Base-by-base conservation (phyloP, 768 basidiomycete species). In the Boletus insuetus region DNA sequence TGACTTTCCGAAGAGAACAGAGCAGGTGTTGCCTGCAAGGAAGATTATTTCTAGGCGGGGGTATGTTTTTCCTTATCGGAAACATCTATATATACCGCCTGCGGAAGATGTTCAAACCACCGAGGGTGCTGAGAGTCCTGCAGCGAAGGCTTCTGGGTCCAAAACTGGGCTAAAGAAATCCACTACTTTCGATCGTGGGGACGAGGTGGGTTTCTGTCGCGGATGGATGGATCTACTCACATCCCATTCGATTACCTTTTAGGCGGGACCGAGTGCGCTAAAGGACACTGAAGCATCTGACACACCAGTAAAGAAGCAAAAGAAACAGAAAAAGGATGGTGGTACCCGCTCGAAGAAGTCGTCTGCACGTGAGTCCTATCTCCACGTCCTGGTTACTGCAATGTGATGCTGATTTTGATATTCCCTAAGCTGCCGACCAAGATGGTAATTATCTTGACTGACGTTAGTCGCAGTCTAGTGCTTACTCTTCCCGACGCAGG, bases 301-400 rank as follows among this genome's bases (percentile, higher is more conserved):
- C 19, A 9, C 38, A 11, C 39, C 39, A 8, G 22, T 8, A 32
- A 66, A 53, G 41, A 64, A 49, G 45, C 43, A 19, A 20, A 55
- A 8, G 51, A 60, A 37, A 44, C 16, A 4, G 41, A 60, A 54
- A 50, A 62, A 48, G 22, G 55, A 53, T 43, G 59, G 26, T 3
- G 14, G 12, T 7, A 10, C 40, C 19, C 32, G 8, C 19, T 3
- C 38, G 19, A 49, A 55, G 35, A 54, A 53, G 34, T 20, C 49
- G 43, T 54, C 59, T 42, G 35, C 53, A 12, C 4, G 67, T 69
- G 46, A 51, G 65, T 53, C 31, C 16, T 7, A 7, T 16, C 11
- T 46, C 16, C 9, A 10, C 39, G 26, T 4, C 39, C 7, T 50
- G 24, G 14, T 54, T 20, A 6, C 31, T 51, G 43, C 10, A 22